These are phyloP conservation scores for Naematelia aurantialba DNA, from an alignment of 768 basidiomycete species.

Conservation along the genomic window DNA sequence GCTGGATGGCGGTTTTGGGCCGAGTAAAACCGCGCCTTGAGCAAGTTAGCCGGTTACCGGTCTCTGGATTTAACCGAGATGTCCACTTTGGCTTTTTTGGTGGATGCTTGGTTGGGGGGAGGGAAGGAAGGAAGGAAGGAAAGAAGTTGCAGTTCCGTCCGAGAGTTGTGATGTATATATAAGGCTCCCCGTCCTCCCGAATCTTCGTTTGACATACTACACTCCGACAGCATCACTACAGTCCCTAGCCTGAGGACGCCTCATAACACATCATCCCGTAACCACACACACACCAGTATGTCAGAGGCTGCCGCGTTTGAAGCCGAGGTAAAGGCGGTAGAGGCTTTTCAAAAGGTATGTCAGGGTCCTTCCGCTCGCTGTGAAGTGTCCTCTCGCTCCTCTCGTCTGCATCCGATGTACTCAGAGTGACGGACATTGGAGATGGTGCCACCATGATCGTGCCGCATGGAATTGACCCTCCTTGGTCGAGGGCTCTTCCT, in stretches of 20 bases:
- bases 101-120: too few relatives aligned
- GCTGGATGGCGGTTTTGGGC: too few relatives aligned
- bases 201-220: too few relatives aligned
- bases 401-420: neutral
- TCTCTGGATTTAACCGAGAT: neutral
- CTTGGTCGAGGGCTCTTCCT: too few relatives aligned
- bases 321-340: constrained; percentile 76
- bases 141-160: too few relatives aligned
- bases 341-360: constrained; percentile 86
- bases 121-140: too few relatives aligned
- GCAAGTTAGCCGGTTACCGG: neutral
- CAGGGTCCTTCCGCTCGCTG: neutral
- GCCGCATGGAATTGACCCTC: too few relatives aligned
- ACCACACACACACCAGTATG: constrained; percentile 2
- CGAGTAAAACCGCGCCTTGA: neutral
- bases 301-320: constrained; percentile 61
- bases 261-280: neutral
- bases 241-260: neutral
- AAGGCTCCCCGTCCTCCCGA: too few relatives aligned
- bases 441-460: too few relatives aligned
- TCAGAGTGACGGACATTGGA: too few relatives aligned
- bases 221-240: neutral
- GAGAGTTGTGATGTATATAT: too few relatives aligned
- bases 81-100: neutral
- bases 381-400: neutral